A percentile compares a stretch with the other conserved stretches of the same genome.
phyloP scores from a whole-genome alignment of 2,329 filamentous ascomycete genomes.

The Cordyceps cateniannulata region DNA sequence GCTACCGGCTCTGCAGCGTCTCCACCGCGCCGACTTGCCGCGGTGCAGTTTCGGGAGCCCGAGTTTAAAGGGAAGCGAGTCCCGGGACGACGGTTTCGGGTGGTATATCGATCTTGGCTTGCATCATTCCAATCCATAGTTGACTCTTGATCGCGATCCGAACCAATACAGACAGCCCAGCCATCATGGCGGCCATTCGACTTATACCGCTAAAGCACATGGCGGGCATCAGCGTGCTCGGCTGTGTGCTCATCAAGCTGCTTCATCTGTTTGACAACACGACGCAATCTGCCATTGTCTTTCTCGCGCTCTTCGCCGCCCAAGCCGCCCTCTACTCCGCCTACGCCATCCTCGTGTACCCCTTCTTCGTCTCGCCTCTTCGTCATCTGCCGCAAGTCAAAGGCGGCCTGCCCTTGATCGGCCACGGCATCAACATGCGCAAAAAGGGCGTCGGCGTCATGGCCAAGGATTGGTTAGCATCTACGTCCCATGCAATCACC shows the following conservation, averaged over 20 bases:
- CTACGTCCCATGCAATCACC: background rate
- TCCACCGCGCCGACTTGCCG: constrained; percentile 8
- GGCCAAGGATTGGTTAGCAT: constrained; percentile 63
- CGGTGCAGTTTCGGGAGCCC: background rate
- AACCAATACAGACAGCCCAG: background rate
- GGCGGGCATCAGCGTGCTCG: constrained; percentile 7
- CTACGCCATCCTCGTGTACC: constrained; percentile 32
- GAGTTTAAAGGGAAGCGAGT: background rate
- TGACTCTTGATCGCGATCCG: too few relatives aligned
- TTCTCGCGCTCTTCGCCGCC: background rate
- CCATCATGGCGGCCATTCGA: constrained; percentile 9
- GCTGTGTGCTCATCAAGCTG: constrained; percentile 6
- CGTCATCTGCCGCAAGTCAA: constrained; percentile 33
- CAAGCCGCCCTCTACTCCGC: constrained; percentile 19
- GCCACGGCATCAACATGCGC: constrained; percentile 8
- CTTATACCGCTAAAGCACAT: constrained; percentile 12
- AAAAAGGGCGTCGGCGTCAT: constrained; percentile 8
- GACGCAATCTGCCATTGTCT: background rate
- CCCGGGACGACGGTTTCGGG: background rate
- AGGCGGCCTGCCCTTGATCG: constrained; percentile 16
- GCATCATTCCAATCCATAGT: too few relatives aligned
- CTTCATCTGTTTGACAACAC: constrained; percentile 5
- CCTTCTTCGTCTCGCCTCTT: constrained; percentile 30
- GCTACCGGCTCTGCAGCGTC: constrained; percentile 10
- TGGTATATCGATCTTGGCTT: too few relatives aligned